Percentiles rank a stretch among this genome's conserved stretches.
These are phyloP conservation scores for Lactifluus volemus DNA, from an alignment of 768 basidiomycete genomes.

Conservation along the genomic window DNA sequence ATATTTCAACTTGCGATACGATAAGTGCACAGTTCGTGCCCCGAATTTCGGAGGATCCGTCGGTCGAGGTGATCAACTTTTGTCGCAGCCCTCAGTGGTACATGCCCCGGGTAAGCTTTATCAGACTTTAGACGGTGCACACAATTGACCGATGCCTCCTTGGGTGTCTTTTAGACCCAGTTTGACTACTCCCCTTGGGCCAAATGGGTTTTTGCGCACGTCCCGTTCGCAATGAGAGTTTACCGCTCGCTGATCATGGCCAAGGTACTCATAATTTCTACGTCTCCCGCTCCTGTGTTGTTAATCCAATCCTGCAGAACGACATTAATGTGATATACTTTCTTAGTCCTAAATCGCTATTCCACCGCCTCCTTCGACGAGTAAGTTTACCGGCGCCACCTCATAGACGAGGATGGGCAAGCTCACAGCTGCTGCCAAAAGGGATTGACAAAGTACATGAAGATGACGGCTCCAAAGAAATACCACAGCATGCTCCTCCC, in stretches of 20 bases:
- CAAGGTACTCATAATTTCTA: conserved; percentile 28
- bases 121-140: not conserved
- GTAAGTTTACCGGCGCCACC: not conserved
- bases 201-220: conserved; percentile 46
- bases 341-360: not conserved
- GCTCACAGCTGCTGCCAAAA: conserved; percentile 19
- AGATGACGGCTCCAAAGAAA: conserved; percentile 33
- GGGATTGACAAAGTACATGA: conserved; percentile 39
- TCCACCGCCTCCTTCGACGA: not conserved
- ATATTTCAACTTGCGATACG: not conserved
- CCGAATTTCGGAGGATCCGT: conserved; percentile 39
- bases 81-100: conserved; percentile 51
- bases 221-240: conserved; percentile 41
- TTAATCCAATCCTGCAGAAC: not conserved
- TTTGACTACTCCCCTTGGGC: conserved; percentile 34
- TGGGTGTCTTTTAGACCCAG: conserved; percentile 26
- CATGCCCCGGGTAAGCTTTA: conserved; percentile 37
- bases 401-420: not conserved
- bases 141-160: not conserved
- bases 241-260: conserved; percentile 43
- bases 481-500: conserved; percentile 35
- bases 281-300: not conserved
- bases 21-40: conserved; percentile 54
- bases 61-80: conserved; percentile 47
- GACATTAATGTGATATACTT: not conserved